Conservation (phyloP, 164 flowering plant species). For the Chimonanthus salicifolius region DNA sequence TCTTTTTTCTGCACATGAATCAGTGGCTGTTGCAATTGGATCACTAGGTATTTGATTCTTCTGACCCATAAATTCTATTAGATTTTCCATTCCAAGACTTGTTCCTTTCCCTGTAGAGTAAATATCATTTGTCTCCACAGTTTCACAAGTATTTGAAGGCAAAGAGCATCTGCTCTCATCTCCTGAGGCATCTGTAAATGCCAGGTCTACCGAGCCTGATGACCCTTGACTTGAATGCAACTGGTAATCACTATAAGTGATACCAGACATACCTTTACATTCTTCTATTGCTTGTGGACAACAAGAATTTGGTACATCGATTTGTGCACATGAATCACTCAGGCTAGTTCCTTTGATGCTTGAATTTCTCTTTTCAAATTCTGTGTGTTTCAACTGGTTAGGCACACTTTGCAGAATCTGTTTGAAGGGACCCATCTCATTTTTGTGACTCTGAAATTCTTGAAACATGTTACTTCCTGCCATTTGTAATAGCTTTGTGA, state of each 20-base stretch:
- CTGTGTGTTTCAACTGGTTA: conserved; percentile 10
- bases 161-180: conserved; percentile 23
- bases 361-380: background rate
- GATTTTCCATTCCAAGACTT: conserved; percentile 21
- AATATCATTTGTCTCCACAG: conserved; percentile 12
- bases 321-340: conserved; percentile 7
- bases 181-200: conserved; percentile 14
- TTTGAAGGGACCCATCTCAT: conserved; percentile 9
- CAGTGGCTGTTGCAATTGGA: background rate
- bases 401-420: conserved; percentile 10
- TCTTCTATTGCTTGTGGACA: conserved; percentile 5
- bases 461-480: conserved; percentile 19
- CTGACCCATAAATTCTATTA: conserved; percentile 11
- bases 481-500: conserved; percentile 22
- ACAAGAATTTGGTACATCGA: conserved; percentile 8
- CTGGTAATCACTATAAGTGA: conserved; percentile 16
- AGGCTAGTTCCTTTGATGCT: conserved; percentile 8
- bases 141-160: conserved; percentile 13
- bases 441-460: conserved; percentile 20
- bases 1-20: background rate
- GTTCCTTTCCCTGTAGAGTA: conserved; percentile 11
- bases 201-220: conserved; percentile 15
- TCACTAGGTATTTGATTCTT: conserved; percentile 6
- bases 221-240: conserved; percentile 9
- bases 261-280: background rate